Base-by-base conservation (phyloP, 441 rosid genomes). In the Codiaeum variegatum region DNA sequence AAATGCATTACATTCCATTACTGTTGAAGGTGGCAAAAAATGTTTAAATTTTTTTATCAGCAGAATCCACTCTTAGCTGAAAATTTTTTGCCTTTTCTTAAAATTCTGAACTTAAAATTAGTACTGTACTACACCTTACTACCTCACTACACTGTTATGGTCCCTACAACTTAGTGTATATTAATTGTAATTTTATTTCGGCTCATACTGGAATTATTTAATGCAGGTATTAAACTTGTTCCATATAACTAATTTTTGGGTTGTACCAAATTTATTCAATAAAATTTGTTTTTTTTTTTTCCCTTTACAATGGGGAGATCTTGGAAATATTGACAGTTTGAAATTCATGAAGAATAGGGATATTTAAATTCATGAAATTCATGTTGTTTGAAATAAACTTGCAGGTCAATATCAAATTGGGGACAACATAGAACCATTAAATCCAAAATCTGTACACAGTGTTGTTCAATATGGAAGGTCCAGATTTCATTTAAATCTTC, bases 391-490 rank as follows among this genome's bases (percentile, higher is more conserved):
- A 52, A 36, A 12, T 63, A 21, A 54, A 60, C 60, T 72, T 79
- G 54, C 82, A 87, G 91, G 91, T 28, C 87, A 89, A 29, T 87
- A 70, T 71, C 87, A 86, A 65, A 86, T 83, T 49, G 91, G 91
- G n/a, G 77, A 85, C 5, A 34, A 78, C 67, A 75, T 83, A 52
- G 71, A 70, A 19, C 91, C 88, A 7, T 69, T 83, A 70, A 81
- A 89, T 77, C 88, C 88, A 2, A 40, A 40, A 23, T 60, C 29
- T 0, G 78, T 86, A 23, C 85, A 69, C 16, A 86, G 84, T 51
- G 63, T 87, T 59, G 90, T 87, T 75, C 66, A 66, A 62, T 89
- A 78, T 64, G 81, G 88, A 8, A 75, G 52, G 32, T 56, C 23
- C 6, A 63, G 64, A 19, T 71, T 67, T 36, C 32, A 62, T 36